Conservation (phyloP, 495 filamentous ascomycete genomes). For the Trichoderma virens region DNA sequence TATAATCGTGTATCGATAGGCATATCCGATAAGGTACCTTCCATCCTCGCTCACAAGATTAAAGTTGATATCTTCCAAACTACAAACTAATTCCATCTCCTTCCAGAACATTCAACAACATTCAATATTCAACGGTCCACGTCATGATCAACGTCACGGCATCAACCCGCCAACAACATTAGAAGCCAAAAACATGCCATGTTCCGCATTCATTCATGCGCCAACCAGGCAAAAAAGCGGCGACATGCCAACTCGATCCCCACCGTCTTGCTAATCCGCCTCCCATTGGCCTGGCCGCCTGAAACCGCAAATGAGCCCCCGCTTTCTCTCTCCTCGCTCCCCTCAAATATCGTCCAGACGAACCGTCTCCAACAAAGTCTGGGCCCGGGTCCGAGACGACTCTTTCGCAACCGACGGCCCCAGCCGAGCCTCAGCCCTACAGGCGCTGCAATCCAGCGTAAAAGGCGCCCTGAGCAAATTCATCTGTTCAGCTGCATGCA, state of each 20-base stretch:
- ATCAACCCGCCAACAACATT: too few species aligned
- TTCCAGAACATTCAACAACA: too few species aligned
- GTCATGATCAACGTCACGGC: too few species aligned
- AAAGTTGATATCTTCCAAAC: too few species aligned
- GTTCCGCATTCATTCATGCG: too few species aligned
- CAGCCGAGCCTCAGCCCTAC: conserved; percentile 5
- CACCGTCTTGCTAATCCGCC: background rate
- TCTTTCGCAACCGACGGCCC: background rate
- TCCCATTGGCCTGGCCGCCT: background rate
- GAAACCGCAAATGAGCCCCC: background rate
- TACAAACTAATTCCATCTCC: too few species aligned
- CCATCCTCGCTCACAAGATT: too few species aligned
- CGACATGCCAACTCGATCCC: background rate
- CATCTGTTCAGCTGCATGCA: background rate
- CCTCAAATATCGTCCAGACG: background rate
- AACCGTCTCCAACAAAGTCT: conserved; percentile 1
- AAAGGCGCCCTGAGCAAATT: background rate
- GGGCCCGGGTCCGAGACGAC: background rate
- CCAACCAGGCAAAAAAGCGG: background rate
- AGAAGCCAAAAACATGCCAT: too few species aligned
- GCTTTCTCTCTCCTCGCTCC: background rate
- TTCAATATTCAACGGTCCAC: too few species aligned
- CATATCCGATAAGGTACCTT: too few species aligned
- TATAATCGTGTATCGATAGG: too few species aligned
- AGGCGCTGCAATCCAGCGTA: background rate